Percentiles rank a stretch among this genome's conserved stretches.
Conservation (phyloP, 2,329 filamentous ascomycete species). For the Ophiostoma ips region DNA sequence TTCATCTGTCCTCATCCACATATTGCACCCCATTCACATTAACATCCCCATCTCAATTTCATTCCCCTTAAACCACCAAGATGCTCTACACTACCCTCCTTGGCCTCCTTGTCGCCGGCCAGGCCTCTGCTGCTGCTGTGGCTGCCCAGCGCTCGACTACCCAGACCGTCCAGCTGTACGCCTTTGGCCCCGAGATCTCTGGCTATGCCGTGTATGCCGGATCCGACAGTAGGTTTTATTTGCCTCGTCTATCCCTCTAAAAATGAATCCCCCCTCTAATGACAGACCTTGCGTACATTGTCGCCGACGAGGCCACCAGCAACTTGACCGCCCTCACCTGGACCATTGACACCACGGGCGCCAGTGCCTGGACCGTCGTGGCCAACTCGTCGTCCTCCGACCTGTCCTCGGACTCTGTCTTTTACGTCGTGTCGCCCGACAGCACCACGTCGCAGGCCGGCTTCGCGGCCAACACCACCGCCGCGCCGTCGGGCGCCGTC, state of each 20-base stretch:
- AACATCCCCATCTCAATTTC: background rate
- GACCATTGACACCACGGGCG: slow-evolving; percentile 6
- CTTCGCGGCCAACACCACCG: background rate
- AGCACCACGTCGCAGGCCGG: background rate
- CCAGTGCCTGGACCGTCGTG: slow-evolving; percentile 2
- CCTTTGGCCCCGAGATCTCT: slow-evolving; percentile 2
- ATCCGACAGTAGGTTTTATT: background rate
- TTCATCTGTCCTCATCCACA: too few relatives aligned
- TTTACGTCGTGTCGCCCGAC: slow-evolving; percentile 1
- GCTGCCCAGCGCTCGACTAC: slow-evolving; percentile 2
- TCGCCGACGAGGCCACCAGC: background rate
- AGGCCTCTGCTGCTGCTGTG: background rate
- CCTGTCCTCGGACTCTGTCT: background rate
- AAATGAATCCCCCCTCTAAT: background rate
- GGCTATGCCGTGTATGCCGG: background rate
- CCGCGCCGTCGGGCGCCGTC: background rate
- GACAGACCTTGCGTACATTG: slow-evolving; percentile 5
- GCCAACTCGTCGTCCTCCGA: background rate
- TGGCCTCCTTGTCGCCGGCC: background rate
- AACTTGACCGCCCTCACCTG: slow-evolving; percentile 6
- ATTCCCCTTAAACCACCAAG: background rate
- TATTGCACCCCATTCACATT: too few relatives aligned
- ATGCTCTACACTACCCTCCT: background rate
- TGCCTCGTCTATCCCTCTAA: background rate
- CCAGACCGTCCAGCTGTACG: slow-evolving; percentile 1